A percentile compares a stretch with the other conserved stretches of the same genome.
phyloP scores from a whole-genome alignment of 2,329 filamentous ascomycete species.

The Ascomycota sp. region DNA sequence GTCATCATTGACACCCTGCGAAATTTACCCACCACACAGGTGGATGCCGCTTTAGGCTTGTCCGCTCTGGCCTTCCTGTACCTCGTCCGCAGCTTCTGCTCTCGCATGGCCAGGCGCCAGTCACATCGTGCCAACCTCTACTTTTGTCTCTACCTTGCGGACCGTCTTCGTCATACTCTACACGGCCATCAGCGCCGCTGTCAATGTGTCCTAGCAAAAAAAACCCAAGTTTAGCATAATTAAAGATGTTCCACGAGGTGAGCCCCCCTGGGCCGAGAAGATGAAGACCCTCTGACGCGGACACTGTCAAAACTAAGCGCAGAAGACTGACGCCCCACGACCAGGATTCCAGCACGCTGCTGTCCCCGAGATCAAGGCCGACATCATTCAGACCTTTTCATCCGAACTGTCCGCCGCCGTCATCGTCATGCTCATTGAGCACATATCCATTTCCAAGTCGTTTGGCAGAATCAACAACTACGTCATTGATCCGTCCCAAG shows the following conservation, averaged over 20 bases:
- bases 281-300: too few species aligned
- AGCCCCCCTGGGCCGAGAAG: too few species aligned
- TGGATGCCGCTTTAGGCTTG: slow-evolving; percentile 58
- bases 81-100: slow-evolving; percentile 40
- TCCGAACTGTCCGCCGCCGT: slow-evolving; percentile 50
- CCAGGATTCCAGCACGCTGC: slow-evolving; percentile 53
- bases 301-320: too few species aligned
- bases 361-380: slow-evolving; percentile 38
- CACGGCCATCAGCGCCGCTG: slow-evolving; percentile 54
- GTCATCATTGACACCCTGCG: slow-evolving; percentile 32
- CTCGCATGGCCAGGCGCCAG: slow-evolving; percentile 41
- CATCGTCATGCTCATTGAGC: slow-evolving; percentile 62
- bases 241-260: slow-evolving; percentile 47
- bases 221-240: slow-evolving; percentile 43
- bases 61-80: slow-evolving; percentile 50
- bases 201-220: slow-evolving; percentile 37
- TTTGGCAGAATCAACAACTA: slow-evolving; percentile 70
- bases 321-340: too few species aligned
- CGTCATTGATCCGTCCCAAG: slow-evolving; percentile 59
- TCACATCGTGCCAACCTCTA: slow-evolving; percentile 47
- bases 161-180: slow-evolving; percentile 70
- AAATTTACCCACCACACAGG: slow-evolving; percentile 23
- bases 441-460: slow-evolving; percentile 67
- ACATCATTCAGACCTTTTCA: slow-evolving; percentile 41
- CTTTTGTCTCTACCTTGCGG: slow-evolving; percentile 59